Evolutionary conservation across 1,284 basidiomycete species (phyloP), one percentile per base, ranked within the genome.

Genomic region (Fistulinella staudtii): DNA sequence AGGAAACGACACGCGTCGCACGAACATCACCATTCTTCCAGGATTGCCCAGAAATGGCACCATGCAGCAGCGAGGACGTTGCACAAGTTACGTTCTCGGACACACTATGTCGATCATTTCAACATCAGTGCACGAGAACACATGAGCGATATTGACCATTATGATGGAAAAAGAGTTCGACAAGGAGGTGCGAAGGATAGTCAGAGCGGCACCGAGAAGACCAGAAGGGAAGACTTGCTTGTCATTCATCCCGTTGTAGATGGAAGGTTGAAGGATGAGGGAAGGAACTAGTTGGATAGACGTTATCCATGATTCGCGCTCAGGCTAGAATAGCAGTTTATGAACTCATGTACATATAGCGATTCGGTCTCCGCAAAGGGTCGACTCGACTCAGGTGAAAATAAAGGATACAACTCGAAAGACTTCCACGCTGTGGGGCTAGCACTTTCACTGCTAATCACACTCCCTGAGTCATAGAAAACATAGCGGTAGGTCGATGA

Each of bases 71-170:
- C 54, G 30, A 65, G 72, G 45, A 75, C 74, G 18, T 63, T 79
- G 33, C 69, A 72, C 36, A 72, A 64, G 43, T 58, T 67, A n/a
- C 70, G 77, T 54, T 76, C 76, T 24, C 69, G 69, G 36, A 63
- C 54, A 15, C 80, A 80, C 50, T 82, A 80, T 54, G 67, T 71
- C 45, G 79, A 85, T 50, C 77, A 81, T 25, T 66, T 89, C 49
- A 71, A 73, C 39, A 68, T 89, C 18, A 71, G 78, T 3, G 69
- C 70, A 41, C 71, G 76, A 36, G 87, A 92, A 60, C 83, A 92
- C 58, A 91, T 93, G 89, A 80, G 77, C 49, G 60, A 57, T 5
- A 80, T 92, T 0, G 89, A 93, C 61, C 74, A 75, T 39, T 85
- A 80, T 54, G 79, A 91, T 53, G 85, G 89, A 39, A 63, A 66